Conservation (phyloP, 2,329 filamentous ascomycete genomes). For the Parascedosporium putredinis region DNA sequence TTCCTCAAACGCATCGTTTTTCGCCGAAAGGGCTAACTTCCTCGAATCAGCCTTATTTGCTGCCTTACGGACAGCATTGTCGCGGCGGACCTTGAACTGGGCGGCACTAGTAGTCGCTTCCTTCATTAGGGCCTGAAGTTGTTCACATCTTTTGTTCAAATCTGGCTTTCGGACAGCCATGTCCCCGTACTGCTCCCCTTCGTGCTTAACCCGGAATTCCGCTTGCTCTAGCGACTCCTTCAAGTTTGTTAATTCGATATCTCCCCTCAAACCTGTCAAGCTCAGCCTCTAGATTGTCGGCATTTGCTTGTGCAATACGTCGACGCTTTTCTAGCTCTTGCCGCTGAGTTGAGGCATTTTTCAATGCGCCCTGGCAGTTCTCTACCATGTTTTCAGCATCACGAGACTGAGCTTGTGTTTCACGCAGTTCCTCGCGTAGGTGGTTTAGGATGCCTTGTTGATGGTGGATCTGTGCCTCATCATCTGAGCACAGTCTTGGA, state of each 20-base stretch:
- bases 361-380: background rate
- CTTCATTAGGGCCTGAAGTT: slow-evolving; percentile 17
- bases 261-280: slow-evolving; percentile 59
- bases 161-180: slow-evolving; percentile 37
- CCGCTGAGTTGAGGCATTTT: slow-evolving; percentile 21
- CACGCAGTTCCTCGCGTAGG: slow-evolving; percentile 42
- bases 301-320: slow-evolving; percentile 50
- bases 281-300: slow-evolving; percentile 42
- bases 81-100: slow-evolving; percentile 6
- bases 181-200: slow-evolving; percentile 45
- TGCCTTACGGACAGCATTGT: slow-evolving; percentile 33
- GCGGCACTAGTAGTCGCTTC: slow-evolving; percentile 22
- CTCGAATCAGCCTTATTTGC: slow-evolving; percentile 35
- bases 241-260: slow-evolving; percentile 52
- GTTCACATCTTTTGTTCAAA: slow-evolving; percentile 32
- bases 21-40: slow-evolving; percentile 41
- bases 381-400: slow-evolving; percentile 33
- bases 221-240: slow-evolving; percentile 45
- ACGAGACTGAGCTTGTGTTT: slow-evolving; percentile 38
- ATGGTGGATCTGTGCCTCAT: slow-evolving; percentile 51
- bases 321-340: slow-evolving; percentile 38
- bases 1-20: slow-evolving; percentile 48
- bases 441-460: slow-evolving; percentile 40
- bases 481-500: slow-evolving; percentile 72
- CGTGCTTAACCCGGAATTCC: slow-evolving; percentile 31